These are phyloP conservation scores for Pseudocercospora vitis DNA, from an alignment of 2,329 filamentous ascomycete species.

Conservation along the genomic window DNA sequence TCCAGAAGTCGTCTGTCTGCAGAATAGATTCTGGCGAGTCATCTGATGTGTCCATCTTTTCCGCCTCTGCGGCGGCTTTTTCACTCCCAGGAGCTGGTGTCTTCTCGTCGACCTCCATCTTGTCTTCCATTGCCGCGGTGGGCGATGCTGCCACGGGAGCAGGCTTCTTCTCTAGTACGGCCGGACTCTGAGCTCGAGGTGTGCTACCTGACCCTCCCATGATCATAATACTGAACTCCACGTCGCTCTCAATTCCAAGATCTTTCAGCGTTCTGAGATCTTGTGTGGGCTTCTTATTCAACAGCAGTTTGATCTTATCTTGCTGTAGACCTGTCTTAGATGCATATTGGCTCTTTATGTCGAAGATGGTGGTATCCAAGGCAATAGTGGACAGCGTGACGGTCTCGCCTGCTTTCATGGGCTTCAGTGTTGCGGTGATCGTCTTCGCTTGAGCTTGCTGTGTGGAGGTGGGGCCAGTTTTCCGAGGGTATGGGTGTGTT, in stretches of 20 bases:
- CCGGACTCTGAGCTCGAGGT: slow-evolving; percentile 41
- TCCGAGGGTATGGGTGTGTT: slow-evolving; percentile 53
- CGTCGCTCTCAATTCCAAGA: slow-evolving; percentile 49
- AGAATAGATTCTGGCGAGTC: slow-evolving; percentile 53
- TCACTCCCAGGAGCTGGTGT: slow-evolving; percentile 34
- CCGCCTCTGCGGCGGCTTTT: slow-evolving; percentile 43
- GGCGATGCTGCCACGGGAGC: slow-evolving; percentile 36
- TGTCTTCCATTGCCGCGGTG: slow-evolving; percentile 19
- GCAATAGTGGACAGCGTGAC: slow-evolving; percentile 63
- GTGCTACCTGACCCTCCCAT: slow-evolving; percentile 58
- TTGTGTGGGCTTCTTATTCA: slow-evolving; percentile 78
- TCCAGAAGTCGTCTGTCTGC: slow-evolving; percentile 77
- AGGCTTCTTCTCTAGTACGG: slow-evolving; percentile 36
- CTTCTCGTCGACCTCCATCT: slow-evolving; percentile 37
- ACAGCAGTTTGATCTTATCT: slow-evolving; percentile 83
- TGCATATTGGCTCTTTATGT: slow-evolving; percentile 72
- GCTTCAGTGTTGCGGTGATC: slow-evolving; percentile 65
- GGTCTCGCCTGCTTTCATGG: slow-evolving; percentile 70
- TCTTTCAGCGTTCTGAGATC: slow-evolving; percentile 39
- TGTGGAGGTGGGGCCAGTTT: slow-evolving; percentile 41
- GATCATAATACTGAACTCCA: slow-evolving; percentile 87
- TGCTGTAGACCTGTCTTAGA: slow-evolving; percentile 61
- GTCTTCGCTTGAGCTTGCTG: slow-evolving; percentile 44
- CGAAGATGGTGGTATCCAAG: slow-evolving; percentile 70
- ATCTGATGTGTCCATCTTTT: slow-evolving; percentile 56